phyloP scores from a whole-genome alignment of 495 filamentous ascomycete genomes.

The Apodospora peruviana region DNA sequence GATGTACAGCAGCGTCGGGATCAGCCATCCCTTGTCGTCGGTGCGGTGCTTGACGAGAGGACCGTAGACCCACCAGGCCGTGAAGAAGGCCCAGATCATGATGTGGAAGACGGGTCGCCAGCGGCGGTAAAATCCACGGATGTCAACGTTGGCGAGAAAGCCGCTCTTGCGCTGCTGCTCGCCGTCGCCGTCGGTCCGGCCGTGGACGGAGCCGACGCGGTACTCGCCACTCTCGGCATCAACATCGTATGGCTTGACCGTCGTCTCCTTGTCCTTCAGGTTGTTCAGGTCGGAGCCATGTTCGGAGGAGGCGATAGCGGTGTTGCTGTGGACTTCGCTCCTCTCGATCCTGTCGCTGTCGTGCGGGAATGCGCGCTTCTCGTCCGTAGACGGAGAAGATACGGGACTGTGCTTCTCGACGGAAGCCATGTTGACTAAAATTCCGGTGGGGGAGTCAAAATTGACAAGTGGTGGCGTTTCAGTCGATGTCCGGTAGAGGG shows the following conservation, averaged over 20 bases:
- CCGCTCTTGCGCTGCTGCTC: not conserved
- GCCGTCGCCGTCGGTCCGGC: not conserved
- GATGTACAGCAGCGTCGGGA: constrained; percentile 79
- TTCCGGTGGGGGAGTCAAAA: too few species aligned
- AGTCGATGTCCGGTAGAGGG: too few species aligned
- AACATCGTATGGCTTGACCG: constrained; percentile 11
- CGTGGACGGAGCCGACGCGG: constrained; percentile 17
- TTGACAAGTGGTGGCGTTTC: too few species aligned
- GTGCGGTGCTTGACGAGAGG: constrained; percentile 62
- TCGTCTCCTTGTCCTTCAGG: constrained; percentile 4
- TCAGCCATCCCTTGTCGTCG: constrained; percentile 71
- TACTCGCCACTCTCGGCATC: constrained; percentile 23
- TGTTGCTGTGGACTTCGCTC: constrained; percentile 6
- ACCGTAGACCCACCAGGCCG: constrained; percentile 76
- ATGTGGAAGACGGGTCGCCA: constrained; percentile 6
- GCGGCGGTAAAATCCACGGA: not conserved
- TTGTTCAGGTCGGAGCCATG: constrained; percentile 1
- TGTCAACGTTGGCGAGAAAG: not conserved
- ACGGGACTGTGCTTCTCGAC: not conserved
- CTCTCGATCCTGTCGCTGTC: too few species aligned
- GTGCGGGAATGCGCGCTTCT: too few species aligned
- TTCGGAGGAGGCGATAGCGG: not conserved
- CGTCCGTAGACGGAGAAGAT: too few species aligned
- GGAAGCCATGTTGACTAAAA: too few species aligned
- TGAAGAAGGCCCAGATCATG: constrained; percentile 9